A percentile compares a stretch with the other conserved stretches of the same genome.
Conservation (phyloP, 2,329 filamentous ascomycete genomes). For the Parafenestella ontariensis region DNA sequence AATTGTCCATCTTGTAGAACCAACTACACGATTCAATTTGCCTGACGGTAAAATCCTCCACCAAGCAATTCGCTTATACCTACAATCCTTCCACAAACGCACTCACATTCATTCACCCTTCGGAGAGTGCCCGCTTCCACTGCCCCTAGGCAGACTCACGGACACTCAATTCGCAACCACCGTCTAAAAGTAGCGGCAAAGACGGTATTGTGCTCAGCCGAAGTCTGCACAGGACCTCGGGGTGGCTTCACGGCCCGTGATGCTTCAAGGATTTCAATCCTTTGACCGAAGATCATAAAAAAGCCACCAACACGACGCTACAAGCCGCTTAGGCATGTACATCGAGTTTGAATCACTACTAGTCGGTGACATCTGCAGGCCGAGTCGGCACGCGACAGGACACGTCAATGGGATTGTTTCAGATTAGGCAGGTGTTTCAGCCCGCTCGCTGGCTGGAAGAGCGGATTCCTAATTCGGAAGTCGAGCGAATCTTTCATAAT, state of each 20-base stretch:
- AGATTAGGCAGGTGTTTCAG: neutral
- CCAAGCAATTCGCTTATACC: neutral
- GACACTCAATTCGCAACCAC: no score
- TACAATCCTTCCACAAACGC: neutral
- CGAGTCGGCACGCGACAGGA: no score
- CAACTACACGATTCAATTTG: neutral
- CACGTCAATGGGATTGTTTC: no score
- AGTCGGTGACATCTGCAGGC: neutral
- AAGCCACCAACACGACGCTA: neutral
- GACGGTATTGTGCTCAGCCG: neutral
- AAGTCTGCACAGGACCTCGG: neutral
- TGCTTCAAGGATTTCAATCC: neutral
- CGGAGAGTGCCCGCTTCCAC: neutral
- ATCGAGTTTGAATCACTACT: neutral
- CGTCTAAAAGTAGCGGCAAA: no score
- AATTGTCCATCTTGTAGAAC: neutral
- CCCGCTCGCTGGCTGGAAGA: no score
- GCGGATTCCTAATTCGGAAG: no score
- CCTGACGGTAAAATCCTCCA: neutral
- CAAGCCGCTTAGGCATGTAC: neutral
- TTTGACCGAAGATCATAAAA: neutral
- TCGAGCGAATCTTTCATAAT: no score
- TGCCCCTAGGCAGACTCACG: no score
- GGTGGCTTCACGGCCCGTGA: neutral
- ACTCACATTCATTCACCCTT: neutral